phyloP scores from a whole-genome alignment of 2,329 filamentous ascomycete species.

The Laburnicola sp. region DNA sequence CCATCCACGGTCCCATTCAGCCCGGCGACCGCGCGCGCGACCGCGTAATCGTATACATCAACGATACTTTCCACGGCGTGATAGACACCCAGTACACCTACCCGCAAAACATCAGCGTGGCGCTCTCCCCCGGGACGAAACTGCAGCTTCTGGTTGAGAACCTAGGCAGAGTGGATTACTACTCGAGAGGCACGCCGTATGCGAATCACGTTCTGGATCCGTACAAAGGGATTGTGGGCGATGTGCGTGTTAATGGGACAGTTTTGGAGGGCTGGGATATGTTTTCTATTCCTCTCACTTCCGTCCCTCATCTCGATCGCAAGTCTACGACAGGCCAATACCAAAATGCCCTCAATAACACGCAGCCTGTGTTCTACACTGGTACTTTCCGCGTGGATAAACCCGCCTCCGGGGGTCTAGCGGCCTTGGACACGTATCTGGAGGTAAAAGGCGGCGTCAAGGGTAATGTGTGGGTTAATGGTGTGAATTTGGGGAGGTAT shows the following conservation, averaged over 20 bases:
- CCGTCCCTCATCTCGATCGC: background rate
- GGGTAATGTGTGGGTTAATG: conserved; percentile 54
- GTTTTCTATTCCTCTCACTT: conserved; percentile 45
- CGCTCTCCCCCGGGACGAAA: conserved; percentile 46
- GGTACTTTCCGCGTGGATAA: conserved; percentile 21
- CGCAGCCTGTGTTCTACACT: conserved; percentile 22
- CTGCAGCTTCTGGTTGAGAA: conserved; percentile 55
- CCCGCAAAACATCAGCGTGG: conserved; percentile 46
- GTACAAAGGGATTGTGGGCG: conserved; percentile 50
- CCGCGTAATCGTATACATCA: conserved; percentile 55
- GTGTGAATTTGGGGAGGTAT: conserved; percentile 52
- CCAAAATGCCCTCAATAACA: background rate
- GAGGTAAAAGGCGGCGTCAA: conserved; percentile 49
- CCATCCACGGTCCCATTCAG: conserved; percentile 40
- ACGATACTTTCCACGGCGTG: conserved; percentile 48
- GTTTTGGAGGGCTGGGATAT: conserved; percentile 47
- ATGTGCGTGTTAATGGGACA: conserved; percentile 47
- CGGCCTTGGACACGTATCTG: conserved; percentile 45
- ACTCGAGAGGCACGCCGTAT: conserved; percentile 39
- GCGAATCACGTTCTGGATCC: conserved; percentile 42
- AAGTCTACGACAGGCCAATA: background rate
- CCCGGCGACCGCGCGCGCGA: conserved; percentile 52
- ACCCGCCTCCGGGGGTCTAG: conserved; percentile 1
- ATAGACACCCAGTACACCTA: conserved; percentile 52
- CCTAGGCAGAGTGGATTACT: conserved; percentile 54